Base-by-base conservation (phyloP, 345 rosid genomes). In the Brassica incana region DNA sequence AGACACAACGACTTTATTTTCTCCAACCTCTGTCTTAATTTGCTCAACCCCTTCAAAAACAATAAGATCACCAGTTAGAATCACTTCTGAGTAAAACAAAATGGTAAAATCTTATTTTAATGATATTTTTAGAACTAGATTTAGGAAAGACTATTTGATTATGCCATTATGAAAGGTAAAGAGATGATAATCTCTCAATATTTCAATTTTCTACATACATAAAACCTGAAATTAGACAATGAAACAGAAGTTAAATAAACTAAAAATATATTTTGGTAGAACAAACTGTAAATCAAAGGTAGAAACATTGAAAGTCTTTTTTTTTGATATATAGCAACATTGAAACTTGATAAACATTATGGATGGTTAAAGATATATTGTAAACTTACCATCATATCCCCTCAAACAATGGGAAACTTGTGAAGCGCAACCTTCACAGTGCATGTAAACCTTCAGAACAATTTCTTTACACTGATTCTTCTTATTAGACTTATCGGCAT, bases 351-450 rank as follows among this genome's bases (percentile, higher is more conserved):
- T 12, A 62, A 8, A 1, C 5, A 12, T 16, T 14, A 30, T 63
- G 1, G 36, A 63, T 63, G 23, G 43, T 14, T 65, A 33, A 63
- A 30, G 67, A 5, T 14, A 0, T 63, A 3, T 0, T 14, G 10
- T 3, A 6, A 0, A 5, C 77, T 77, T 73, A 91, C 97, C 97
- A 23, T 87, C 84, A 50, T 85, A 88, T 36, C 85, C 88, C 73
- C 73, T 84, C 50, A 90, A 82, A 48, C 90, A 90, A 25, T 84
- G 70, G 20, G 74, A 83, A 70, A 91, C 85, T 77, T 85, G 85
- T 3, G 78, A 68, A 1, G 86, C 87, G 64, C 97, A 91, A 58
- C 91, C 91, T 65, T 88, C 81, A 29, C 97, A 91, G 67, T 91
- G 97, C 90, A 90, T 86, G 77, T 74, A 65, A 61, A 87, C 94